These are phyloP conservation scores for Trichoderma parareesei DNA, from an alignment of 495 filamentous ascomycete species.

Conservation along the genomic window DNA sequence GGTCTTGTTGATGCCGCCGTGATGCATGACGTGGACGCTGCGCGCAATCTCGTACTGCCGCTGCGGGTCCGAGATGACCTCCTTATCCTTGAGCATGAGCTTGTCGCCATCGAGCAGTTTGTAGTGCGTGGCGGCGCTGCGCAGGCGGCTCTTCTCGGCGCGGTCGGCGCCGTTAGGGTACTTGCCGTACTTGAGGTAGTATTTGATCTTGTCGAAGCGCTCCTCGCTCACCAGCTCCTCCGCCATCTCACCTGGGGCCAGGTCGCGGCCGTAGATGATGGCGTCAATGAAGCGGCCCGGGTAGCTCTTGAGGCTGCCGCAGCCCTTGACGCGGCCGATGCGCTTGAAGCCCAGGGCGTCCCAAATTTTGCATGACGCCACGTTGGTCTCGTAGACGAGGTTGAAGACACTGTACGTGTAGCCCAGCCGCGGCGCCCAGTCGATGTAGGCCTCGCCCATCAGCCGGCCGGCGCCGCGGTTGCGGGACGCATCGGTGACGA, in stretches of 20 bases:
- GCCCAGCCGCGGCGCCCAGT: constrained; percentile 90
- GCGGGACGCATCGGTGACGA: constrained; percentile 83
- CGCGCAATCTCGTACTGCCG: constrained; percentile 86
- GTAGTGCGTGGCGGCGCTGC: constrained; percentile 93
- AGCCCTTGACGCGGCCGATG: constrained; percentile 83
- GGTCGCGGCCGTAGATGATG: constrained; percentile 90
- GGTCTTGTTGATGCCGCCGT: constrained; percentile 97
- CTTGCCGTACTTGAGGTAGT: constrained; percentile 89
- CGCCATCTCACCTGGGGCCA: constrained; percentile 26
- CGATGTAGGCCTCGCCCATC: constrained; percentile 90
- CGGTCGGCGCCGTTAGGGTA: constrained; percentile 91
- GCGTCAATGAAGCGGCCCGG: constrained; percentile 81
- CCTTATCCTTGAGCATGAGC: constrained; percentile 95
- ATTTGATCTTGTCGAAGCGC: constrained; percentile 96
- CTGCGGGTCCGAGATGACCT: constrained; percentile 87
- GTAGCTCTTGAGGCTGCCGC: constrained; percentile 74
- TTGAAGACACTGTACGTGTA: constrained; percentile 98
- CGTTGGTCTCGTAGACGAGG: constrained; percentile 95
- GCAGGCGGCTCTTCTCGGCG: constrained; percentile 87
- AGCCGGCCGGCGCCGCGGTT: constrained; percentile 84
- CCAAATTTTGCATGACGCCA: constrained; percentile 92
- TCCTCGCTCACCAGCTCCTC: constrained; percentile 92
- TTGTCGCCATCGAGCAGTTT: constrained; percentile 72
- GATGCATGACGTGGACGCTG: constrained; percentile 62
- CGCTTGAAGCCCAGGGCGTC: constrained; percentile 97